These are phyloP conservation scores for Aspergillus nidulans DNA, from an alignment of 495 filamentous ascomycete genomes.

Conservation along the genomic window DNA sequence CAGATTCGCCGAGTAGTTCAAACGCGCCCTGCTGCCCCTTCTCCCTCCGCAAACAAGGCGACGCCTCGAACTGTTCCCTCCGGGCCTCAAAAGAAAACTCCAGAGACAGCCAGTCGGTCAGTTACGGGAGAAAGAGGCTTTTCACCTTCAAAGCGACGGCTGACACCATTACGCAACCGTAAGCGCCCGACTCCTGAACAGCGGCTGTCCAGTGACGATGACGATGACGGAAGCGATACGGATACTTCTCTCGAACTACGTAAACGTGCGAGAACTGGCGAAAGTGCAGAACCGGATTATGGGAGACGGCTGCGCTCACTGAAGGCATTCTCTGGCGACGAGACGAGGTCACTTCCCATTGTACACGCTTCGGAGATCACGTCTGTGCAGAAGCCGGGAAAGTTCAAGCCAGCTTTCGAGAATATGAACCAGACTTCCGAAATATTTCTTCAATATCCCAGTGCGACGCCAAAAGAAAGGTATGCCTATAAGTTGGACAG, in stretches of 20 bases:
- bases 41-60: conserved; percentile 18
- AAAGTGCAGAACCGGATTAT: conserved; percentile 47
- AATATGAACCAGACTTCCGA: conserved; percentile 46
- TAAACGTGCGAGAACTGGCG: conserved; percentile 43
- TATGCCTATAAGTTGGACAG: conserved; percentile 29
- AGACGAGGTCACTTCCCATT: conserved; percentile 46
- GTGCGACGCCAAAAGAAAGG: conserved; percentile 63
- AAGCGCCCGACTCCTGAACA: conserved; percentile 46
- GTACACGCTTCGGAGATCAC: conserved; percentile 70
- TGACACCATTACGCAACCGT: conserved; percentile 34
- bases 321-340: conserved; percentile 56
- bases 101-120: conserved; percentile 28
- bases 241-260: conserved; percentile 43
- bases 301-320: conserved; percentile 57
- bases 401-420: conserved; percentile 45
- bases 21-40: conserved; percentile 30
- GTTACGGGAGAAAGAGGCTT: conserved; percentile 30
- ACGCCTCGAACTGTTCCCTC: conserved; percentile 19
- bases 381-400: conserved; percentile 39
- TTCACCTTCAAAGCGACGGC: conserved; percentile 32
- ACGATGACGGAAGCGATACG: conserved; percentile 46
- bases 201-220: conserved; percentile 47
- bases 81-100: conserved; percentile 27
- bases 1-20: conserved; percentile 48
- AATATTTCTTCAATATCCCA: conserved; percentile 68